Percentiles rank a stretch among this genome's conserved stretches.
phyloP scores from a whole-genome alignment of 148 eudicot genomes.

The Polygonum aviculare region DNA sequence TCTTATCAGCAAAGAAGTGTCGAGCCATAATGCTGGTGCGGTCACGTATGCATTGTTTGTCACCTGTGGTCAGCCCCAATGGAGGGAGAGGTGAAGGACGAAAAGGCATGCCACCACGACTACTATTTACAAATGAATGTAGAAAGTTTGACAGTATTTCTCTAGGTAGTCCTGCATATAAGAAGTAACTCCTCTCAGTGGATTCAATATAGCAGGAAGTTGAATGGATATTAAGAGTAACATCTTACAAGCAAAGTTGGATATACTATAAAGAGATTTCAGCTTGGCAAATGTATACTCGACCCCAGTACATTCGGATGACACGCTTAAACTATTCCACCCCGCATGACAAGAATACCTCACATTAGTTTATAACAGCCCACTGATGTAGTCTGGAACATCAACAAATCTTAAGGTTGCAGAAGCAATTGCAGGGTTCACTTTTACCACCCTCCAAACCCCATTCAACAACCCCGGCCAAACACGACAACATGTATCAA shows the following conservation, averaged over 20 bases:
- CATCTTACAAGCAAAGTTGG: not conserved
- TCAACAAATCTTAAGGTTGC: not conserved
- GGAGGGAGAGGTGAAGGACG: constrained; percentile 72
- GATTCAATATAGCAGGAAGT: not conserved
- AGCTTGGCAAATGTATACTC: not conserved
- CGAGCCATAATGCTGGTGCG: constrained; percentile 98
- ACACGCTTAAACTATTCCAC: not conserved
- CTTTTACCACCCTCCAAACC: not conserved
- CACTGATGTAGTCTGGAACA: not conserved
- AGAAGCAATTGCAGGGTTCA: not conserved
- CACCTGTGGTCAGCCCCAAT: constrained; percentile 84
- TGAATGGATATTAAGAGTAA: not conserved
- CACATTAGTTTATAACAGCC: not conserved
- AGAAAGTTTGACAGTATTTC: constrained; percentile 76
- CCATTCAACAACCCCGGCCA: not conserved
- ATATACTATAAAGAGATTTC: not conserved
- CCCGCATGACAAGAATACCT: not conserved
- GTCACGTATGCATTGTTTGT: constrained; percentile 88
- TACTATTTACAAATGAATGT: constrained; percentile 87
- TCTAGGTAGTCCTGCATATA: constrained; percentile 82
- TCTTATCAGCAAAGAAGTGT: constrained; percentile 81
- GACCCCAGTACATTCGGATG: not conserved
- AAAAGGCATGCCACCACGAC: constrained; percentile 61
- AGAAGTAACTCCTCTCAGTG: not conserved
- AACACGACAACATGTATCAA: not conserved